Evolutionary conservation across 768 basidiomycete species (phyloP).

Genomic region (Tricholoma furcatifolium): DNA sequence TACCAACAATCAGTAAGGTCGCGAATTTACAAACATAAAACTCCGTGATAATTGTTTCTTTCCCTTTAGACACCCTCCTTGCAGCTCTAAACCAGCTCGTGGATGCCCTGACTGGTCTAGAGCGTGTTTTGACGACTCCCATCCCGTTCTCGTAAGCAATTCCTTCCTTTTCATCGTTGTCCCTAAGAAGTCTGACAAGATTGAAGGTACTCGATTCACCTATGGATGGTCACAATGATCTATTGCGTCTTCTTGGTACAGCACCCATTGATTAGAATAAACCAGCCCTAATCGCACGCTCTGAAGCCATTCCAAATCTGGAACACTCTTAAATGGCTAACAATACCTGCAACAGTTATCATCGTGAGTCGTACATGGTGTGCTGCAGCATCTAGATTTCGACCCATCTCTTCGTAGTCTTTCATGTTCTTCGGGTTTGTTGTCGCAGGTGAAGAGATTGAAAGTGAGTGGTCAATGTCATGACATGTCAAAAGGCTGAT

Average conservation of each 20-base stretch:
- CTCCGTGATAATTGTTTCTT: not conserved
- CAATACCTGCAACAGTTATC: slow-evolving; percentile 61
- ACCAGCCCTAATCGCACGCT: not conserved
- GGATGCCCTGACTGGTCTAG: slow-evolving; percentile 66
- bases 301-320: slow-evolving; percentile 66
- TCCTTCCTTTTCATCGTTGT: not conserved
- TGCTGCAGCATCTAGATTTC: slow-evolving; percentile 5
- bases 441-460: slow-evolving; percentile 73
- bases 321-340: slow-evolving; percentile 52
- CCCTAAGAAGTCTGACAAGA: not conserved
- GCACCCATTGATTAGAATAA: slow-evolving; percentile 1
- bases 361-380: slow-evolving; percentile 33
- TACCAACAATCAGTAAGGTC: slow-evolving; percentile 57
- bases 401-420: slow-evolving; percentile 31
- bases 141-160: slow-evolving; percentile 67
- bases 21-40: slow-evolving; percentile 7
- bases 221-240: slow-evolving; percentile 63
- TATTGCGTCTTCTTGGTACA: slow-evolving; percentile 62
- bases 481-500: not conserved
- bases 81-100: slow-evolving; percentile 52
- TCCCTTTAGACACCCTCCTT: slow-evolving; percentile 42
- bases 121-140: slow-evolving; percentile 72
- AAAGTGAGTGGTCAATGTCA: slow-evolving; percentile 44
- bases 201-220: slow-evolving; percentile 60
- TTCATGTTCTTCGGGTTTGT: slow-evolving; percentile 77